Evolutionary conservation across 1,284 basidiomycete genomes (phyloP), one percentile per base, ranked within the genome.

Genomic region (Vanrija humicola): DNA sequence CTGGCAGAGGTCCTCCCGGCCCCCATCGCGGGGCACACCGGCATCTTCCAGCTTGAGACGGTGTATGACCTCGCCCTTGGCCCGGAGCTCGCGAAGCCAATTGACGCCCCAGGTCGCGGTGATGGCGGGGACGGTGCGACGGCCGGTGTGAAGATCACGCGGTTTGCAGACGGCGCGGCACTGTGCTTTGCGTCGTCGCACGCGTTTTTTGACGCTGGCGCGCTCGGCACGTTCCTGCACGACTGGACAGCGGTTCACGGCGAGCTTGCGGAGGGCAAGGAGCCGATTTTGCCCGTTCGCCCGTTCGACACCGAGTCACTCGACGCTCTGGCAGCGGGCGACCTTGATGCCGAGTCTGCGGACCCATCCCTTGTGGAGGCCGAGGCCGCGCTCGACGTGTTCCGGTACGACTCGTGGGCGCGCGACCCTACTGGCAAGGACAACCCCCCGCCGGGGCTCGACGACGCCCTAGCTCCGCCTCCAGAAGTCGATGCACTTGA

Each of bases 351-450:
- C 3, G 39, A 46, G 2, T 39, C 5, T 1, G 28, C 19, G 1
- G 50, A 59, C 26, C 47, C 50, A 0, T 12, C 23, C 0, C 34
- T 53, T 8, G 21, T 40, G 15, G 34, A 38, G n/a, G 1, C 43
- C 5, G 57, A 59, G 40, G 21, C 26, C 6, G 15, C 18, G 19
- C 54, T 55, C 6, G 57, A 59, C 38, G 54, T 59, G 23, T 48
- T 59, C 38, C 57, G 57, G 25, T 59, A 59, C 54, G 57, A 59
- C 48, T 16, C 40, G 18, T 59, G 57, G 57, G 54, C 54, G 9
- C 23, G 50, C 1, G 46, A 45, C 26, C 29, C 43, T 4, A 6
- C 8, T 5, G 26, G 29, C 7, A 16, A n/a, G 21, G 18, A 23
- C 6, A 23, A 34, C 19, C 45, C 46, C 18, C 50, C 50, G 3